A percentile compares a stretch with the other conserved stretches of the same genome.
phyloP scores from a whole-genome alignment of 1,139 yeast species.

The Pichia sp. region DNA sequence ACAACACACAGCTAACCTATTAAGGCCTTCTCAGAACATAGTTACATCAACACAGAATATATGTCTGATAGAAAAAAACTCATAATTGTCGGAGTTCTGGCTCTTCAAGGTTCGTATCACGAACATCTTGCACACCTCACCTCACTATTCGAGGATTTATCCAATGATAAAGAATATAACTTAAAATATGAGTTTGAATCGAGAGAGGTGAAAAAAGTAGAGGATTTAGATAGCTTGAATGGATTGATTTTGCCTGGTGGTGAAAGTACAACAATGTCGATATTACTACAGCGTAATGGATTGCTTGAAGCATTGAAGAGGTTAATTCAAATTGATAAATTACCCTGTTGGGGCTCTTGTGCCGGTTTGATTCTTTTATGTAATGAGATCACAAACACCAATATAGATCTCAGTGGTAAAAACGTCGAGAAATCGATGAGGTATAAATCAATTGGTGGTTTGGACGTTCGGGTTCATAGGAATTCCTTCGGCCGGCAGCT shows the following conservation, averaged over 20 bases:
- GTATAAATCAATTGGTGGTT: slow-evolving; percentile 60
- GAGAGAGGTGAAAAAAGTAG: slow-evolving; percentile 50
- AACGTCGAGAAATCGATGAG: slow-evolving; percentile 3
- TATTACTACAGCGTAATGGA: slow-evolving; percentile 64
- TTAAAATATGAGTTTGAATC: slow-evolving; percentile 31
- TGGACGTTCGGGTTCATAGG: slow-evolving; percentile 60
- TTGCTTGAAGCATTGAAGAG: slow-evolving; percentile 52
- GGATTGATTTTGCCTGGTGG: slow-evolving; percentile 76
- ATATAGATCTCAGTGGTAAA: slow-evolving; percentile 36
- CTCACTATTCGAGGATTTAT: slow-evolving; percentile 39
- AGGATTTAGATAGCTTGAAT: slow-evolving; percentile 47
- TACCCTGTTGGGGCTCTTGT: slow-evolving; percentile 80
- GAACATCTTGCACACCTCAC: slow-evolving; percentile 62
- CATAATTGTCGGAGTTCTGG: slow-evolving; percentile 59
- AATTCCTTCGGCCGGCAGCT: slow-evolving; percentile 80
- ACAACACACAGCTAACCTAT: too few relatives aligned
- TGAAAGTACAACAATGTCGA: slow-evolving; percentile 72
- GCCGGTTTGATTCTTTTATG: slow-evolving; percentile 76
- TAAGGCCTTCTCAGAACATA: too few relatives aligned
- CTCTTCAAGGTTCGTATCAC: slow-evolving; percentile 75
- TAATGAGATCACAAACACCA: slow-evolving; percentile 50
- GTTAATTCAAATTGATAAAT: slow-evolving; percentile 46
- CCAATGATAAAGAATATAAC: slow-evolving; percentile 17
- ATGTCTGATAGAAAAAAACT: neutral
- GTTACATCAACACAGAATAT: neutral